phyloP scores from a whole-genome alignment of 441 rosid species.

The Heliophila coronopifolia region DNA sequence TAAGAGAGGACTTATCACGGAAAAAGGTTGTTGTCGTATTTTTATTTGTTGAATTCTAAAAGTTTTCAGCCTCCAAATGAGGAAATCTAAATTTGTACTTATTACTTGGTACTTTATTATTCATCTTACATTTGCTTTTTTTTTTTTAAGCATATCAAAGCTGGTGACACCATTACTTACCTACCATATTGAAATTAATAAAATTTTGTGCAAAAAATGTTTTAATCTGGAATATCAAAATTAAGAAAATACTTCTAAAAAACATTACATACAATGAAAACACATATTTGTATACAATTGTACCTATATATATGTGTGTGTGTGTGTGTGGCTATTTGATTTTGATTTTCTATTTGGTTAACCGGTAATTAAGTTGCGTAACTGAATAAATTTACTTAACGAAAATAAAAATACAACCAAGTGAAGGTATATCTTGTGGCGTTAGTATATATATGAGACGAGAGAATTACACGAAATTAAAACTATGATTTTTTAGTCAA shows the following conservation, averaged over 20 bases:
- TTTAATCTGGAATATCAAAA: background rate
- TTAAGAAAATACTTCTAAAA: background rate
- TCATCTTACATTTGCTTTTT: conserved; percentile 24
- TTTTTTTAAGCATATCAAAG: conserved; percentile 25
- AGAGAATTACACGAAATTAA: background rate
- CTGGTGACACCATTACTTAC: conserved; percentile 12
- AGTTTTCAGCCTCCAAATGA: conserved; percentile 28
- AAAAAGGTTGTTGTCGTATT: conserved; percentile 21
- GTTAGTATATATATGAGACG: conserved; percentile 15
- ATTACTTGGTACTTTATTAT: conserved; percentile 20
- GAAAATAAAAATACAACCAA: background rate
- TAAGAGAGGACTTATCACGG: conserved; percentile 23
- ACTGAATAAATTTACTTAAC: background rate
- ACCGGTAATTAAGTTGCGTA: background rate
- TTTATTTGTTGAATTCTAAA: conserved; percentile 25
- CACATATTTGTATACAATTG: background rate
- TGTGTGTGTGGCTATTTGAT: background rate
- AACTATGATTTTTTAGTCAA: conserved; percentile 1
- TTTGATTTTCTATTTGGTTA: background rate
- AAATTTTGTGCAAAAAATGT: background rate
- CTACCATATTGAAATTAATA: background rate
- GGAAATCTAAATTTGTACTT: conserved; percentile 22
- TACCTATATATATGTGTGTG: too few relatives aligned
- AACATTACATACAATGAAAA: background rate
- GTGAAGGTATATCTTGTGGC: conserved; percentile 6